Conservation (phyloP, 805 yeast species). For the Ogataea pilisensis region DNA sequence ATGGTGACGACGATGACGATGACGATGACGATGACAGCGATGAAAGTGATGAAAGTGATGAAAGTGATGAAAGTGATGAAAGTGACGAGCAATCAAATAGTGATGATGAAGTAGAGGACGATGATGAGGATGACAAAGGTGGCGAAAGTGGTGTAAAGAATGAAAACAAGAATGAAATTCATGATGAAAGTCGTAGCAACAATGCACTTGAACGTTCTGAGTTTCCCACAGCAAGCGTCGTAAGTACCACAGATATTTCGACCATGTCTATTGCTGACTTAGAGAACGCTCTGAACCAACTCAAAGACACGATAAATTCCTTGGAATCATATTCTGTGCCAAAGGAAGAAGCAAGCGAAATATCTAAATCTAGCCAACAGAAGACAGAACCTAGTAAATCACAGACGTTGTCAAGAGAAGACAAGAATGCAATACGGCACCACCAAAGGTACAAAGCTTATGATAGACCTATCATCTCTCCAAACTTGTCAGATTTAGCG, state of each 20-base stretch:
- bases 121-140: neutral
- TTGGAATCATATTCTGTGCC: neutral
- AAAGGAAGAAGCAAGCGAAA: neutral
- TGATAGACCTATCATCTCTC: neutral
- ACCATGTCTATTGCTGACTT: neutral
- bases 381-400: neutral
- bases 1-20: neutral
- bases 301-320: neutral
- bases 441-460: neutral
- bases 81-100: neutral
- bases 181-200: neutral
- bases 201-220: too few relatives aligned
- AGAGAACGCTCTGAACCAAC: neutral
- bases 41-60: neutral
- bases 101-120: neutral
- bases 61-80: neutral
- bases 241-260: neutral
- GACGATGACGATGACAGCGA: neutral
- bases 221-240: too few relatives aligned
- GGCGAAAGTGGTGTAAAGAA: neutral
- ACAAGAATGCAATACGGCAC: conserved; percentile 1
- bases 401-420: neutral
- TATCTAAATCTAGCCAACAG: neutral
- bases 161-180: neutral
- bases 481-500: neutral